phyloP scores from a whole-genome alignment of 768 basidiomycete genomes.

The Kwoniella europaea region DNA sequence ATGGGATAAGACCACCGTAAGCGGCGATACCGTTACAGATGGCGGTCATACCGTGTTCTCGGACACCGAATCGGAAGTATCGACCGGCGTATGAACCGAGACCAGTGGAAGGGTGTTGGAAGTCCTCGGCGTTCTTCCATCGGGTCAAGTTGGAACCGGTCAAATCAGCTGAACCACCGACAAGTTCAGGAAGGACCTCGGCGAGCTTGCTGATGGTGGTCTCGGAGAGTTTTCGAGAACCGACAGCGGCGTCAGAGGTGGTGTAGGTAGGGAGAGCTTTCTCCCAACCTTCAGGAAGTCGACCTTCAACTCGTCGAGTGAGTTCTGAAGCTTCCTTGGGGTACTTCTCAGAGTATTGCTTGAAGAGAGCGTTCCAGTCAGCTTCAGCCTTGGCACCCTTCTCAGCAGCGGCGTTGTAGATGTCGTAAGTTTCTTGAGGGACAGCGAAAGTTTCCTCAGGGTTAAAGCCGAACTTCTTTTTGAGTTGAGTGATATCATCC shows the following conservation, averaged over 20 bases:
- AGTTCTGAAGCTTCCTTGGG: constrained; percentile 85
- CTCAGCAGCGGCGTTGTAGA: constrained; percentile 70
- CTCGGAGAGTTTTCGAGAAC: constrained; percentile 91
- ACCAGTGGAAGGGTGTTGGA: constrained; percentile 85
- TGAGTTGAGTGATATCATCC: constrained; percentile 82
- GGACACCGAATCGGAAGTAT: constrained; percentile 94
- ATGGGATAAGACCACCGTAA: constrained; percentile 89
- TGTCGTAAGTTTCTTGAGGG: constrained; percentile 71
- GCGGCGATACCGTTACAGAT: constrained; percentile 89
- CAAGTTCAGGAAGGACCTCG: constrained; percentile 77
- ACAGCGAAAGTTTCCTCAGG: constrained; percentile 77
- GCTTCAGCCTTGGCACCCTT: constrained; percentile 75
- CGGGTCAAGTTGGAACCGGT: constrained; percentile 92
- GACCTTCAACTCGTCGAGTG: constrained; percentile 78
- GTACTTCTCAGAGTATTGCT: constrained; percentile 74
- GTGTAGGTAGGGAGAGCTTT: constrained; percentile 82
- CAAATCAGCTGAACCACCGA: constrained; percentile 86
- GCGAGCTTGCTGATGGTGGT: constrained; percentile 78
- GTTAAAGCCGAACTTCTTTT: constrained; percentile 82
- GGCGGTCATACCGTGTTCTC: constrained; percentile 96
- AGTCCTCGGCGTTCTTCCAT: constrained; percentile 67
- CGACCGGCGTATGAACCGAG: constrained; percentile 83
- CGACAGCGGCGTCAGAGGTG: constrained; percentile 78
- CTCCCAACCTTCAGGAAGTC: constrained; percentile 87
- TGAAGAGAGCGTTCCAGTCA: constrained; percentile 73